phyloP scores from a whole-genome alignment of 495 filamentous ascomycete species.

The Parathielavia hyrcaniae region DNA sequence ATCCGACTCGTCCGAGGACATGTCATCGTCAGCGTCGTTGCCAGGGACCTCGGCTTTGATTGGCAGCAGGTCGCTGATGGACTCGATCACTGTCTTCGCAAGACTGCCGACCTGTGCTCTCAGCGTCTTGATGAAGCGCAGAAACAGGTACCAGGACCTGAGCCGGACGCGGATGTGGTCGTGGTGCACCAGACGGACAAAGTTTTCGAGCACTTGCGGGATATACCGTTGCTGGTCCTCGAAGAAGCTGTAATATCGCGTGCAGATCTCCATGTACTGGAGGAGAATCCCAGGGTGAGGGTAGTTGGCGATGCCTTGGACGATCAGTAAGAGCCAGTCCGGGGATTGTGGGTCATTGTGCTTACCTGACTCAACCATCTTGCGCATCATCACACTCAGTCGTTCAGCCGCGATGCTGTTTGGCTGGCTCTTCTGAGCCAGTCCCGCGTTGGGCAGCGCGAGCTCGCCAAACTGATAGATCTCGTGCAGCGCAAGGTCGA shows the following conservation, averaged over 20 bases:
- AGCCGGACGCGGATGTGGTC: constrained; percentile 75
- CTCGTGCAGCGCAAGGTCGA: constrained; percentile 93
- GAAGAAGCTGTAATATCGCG: constrained; percentile 90
- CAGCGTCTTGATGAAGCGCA: constrained; percentile 84
- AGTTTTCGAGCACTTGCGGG: constrained; percentile 80
- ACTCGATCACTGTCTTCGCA: constrained; percentile 79
- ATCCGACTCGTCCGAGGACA: constrained; percentile 86
- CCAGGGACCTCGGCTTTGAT: constrained; percentile 82
- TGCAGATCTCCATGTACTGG: constrained; percentile 97
- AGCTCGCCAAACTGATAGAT: constrained; percentile 96
- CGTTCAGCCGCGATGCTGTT: constrained; percentile 67
- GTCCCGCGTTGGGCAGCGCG: constrained; percentile 72
- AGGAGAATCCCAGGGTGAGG: constrained; percentile 87
- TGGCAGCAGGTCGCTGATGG: constrained; percentile 78
- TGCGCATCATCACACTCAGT: constrained; percentile 81
- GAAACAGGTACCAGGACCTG: constrained; percentile 95
- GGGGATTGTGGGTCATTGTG: neutral
- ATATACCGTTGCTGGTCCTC: constrained; percentile 71
- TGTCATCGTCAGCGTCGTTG: constrained; percentile 77
- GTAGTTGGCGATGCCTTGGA: constrained; percentile 67
- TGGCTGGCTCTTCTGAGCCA: constrained; percentile 75
- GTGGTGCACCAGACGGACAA: constrained; percentile 84
- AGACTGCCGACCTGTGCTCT: constrained; percentile 77
- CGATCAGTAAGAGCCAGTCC: constrained; percentile 16
- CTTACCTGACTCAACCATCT: constrained; percentile 88